These are phyloP conservation scores for Neurospora tetrasperma DNA, from an alignment of 495 filamentous ascomycete species.

Conservation along the genomic window DNA sequence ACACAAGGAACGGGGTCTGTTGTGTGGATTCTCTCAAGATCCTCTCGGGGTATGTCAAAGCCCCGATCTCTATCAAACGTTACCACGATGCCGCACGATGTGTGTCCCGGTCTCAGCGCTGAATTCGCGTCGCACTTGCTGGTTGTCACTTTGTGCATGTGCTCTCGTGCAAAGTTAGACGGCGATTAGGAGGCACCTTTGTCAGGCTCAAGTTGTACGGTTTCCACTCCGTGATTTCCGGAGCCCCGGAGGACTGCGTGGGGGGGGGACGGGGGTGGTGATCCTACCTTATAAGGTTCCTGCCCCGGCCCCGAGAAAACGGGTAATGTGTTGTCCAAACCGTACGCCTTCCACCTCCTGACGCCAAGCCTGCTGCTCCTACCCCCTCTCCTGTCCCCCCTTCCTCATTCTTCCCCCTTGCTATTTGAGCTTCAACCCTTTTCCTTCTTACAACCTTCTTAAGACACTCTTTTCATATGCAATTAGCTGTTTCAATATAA, in stretches of 20 bases:
- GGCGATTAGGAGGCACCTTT: neutral
- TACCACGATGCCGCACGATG: neutral
- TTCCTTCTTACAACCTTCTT: neutral
- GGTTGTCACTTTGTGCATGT: neutral
- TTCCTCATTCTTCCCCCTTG: neutral
- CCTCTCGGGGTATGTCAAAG: neutral
- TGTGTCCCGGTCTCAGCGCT: neutral
- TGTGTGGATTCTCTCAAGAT: neutral
- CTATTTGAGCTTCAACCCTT: neutral
- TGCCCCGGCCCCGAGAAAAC: neutral
- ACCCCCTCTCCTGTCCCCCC: neutral
- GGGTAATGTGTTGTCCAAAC: neutral
- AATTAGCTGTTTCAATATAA: neutral
- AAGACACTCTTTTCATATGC: neutral
- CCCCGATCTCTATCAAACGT: neutral
- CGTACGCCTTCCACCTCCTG: neutral
- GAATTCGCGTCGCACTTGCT: neutral
- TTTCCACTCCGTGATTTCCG: neutral
- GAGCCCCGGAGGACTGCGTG: neutral
- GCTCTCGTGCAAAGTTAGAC: neutral
- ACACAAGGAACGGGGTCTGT: neutral
- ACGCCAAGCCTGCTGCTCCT: neutral
- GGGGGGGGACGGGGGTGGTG: neutral
- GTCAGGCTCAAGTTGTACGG: neutral
- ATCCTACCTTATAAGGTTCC: neutral